Conservation (phyloP, 805 yeast species). For the Wickerhamomyces pijperi region DNA sequence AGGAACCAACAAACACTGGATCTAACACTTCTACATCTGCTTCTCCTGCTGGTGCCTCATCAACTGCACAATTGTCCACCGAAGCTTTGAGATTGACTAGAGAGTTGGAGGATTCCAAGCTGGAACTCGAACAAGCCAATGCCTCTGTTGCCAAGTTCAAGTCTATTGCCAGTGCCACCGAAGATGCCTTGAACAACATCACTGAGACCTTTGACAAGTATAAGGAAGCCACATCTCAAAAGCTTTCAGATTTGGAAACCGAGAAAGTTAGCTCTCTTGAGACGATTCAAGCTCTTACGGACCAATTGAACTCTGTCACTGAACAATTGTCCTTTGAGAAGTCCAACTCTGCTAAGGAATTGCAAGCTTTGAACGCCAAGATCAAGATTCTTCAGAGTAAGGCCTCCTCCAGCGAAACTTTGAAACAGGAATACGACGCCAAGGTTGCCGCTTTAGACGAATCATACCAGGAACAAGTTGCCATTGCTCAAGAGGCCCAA, state of each 20-base stretch:
- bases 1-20: slow-evolving; percentile 20
- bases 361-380: slow-evolving; percentile 10
- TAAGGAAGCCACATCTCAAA: slow-evolving; percentile 18
- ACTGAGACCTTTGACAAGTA: slow-evolving; percentile 41
- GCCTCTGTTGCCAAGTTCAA: slow-evolving; percentile 51
- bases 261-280: slow-evolving; percentile 15
- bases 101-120: slow-evolving; percentile 35
- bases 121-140: slow-evolving; percentile 46
- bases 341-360: slow-evolving; percentile 13
- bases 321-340: slow-evolving; percentile 21
- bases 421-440: slow-evolving; percentile 21
- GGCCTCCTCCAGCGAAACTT: slow-evolving; percentile 14
- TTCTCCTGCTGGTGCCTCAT: not conserved
- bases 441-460: slow-evolving; percentile 20
- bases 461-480: slow-evolving; percentile 33
- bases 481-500: slow-evolving; percentile 38
- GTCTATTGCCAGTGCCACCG: slow-evolving; percentile 54
- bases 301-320: slow-evolving; percentile 20
- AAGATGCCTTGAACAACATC: slow-evolving; percentile 46
- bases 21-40: slow-evolving; percentile 17
- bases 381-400: slow-evolving; percentile 10
- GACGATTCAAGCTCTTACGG: slow-evolving; percentile 18
- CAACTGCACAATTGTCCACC: slow-evolving; percentile 4
- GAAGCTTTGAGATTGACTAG: slow-evolving; percentile 22
- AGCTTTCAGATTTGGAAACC: slow-evolving; percentile 9